phyloP scores from a whole-genome alignment of 371 early-diverging fungal species.

The Mucor lusitanicus region DNA sequence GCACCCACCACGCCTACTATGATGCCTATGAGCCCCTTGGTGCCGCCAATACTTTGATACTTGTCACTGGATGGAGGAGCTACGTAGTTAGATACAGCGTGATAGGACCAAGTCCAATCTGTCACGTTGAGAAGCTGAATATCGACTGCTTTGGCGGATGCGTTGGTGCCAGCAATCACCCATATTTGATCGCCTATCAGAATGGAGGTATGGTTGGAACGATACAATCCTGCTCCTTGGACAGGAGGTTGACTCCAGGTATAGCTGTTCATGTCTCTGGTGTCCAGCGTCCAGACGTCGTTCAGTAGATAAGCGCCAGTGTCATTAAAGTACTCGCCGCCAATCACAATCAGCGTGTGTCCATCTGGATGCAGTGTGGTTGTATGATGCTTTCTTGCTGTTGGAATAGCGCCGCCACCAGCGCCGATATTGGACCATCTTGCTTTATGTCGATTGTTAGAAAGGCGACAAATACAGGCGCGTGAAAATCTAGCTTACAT shows the following conservation, averaged over 20 bases:
- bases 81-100: background rate
- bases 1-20: conserved; percentile 15
- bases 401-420: conserved; percentile 13
- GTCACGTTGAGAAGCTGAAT: conserved; percentile 29
- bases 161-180: conserved; percentile 31
- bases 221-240: conserved; percentile 15
- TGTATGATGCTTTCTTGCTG: conserved; percentile 28
- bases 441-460: conserved; percentile 1
- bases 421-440: conserved; percentile 18
- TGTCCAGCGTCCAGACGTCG: conserved; percentile 27
- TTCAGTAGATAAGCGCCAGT: conserved; percentile 19
- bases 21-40: conserved; percentile 20
- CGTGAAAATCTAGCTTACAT: conserved; percentile 10
- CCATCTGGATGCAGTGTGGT: conserved; percentile 31
- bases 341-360: conserved; percentile 23
- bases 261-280: conserved; percentile 7
- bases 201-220: conserved; percentile 32
- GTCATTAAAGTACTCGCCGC: conserved; percentile 26
- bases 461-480: background rate
- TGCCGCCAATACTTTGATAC: conserved; percentile 18
- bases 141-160: conserved; percentile 23
- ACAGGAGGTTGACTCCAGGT: conserved; percentile 12
- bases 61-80: background rate
- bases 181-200: conserved; percentile 26
- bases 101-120: conserved; percentile 21